Percentiles rank a stretch among this genome's conserved stretches.
Evolutionary conservation across 305 asterid species (phyloP).

Genomic region (Ajuga reptans): DNA sequence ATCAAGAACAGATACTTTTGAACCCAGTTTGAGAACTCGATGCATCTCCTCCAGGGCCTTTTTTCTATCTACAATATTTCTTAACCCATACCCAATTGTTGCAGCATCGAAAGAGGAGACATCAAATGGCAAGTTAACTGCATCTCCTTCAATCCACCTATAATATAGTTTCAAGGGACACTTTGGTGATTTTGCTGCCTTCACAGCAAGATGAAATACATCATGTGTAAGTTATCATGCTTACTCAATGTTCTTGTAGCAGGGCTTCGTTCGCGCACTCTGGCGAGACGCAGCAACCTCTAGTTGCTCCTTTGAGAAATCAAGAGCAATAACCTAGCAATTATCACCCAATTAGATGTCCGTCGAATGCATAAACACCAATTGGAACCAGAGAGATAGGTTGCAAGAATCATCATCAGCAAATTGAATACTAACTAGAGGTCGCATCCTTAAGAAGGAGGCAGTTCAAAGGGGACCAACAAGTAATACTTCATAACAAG

Average conservation of each 20-base stretch:
- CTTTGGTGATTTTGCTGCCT: neutral
- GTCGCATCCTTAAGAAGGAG: neutral
- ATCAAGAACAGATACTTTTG: constrained; percentile 66
- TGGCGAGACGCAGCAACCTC: constrained; percentile 66
- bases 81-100: constrained; percentile 75
- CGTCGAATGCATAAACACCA: neutral
- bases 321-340: constrained; percentile 71
- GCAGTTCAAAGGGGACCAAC: neutral
- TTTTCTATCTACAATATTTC: constrained; percentile 59
- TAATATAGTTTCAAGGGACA: neutral
- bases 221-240: constrained; percentile 24
- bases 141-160: constrained; percentile 92
- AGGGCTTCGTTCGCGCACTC: constrained; percentile 40
- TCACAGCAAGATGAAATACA: constrained; percentile 7
- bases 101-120: constrained; percentile 63
- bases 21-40: constrained; percentile 73
- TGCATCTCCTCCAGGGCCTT: constrained; percentile 58
- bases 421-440: neutral
- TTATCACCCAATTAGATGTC: neutral
- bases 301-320: constrained; percentile 79
- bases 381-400: neutral
- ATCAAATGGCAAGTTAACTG: constrained; percentile 63
- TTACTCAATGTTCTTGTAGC: constrained; percentile 79
- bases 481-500: neutral
- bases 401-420: neutral